A percentile compares a stretch with the other conserved stretches of the same genome.
phyloP scores from a whole-genome alignment of 805 yeast genomes.

The Allodekkera sacchari region DNA sequence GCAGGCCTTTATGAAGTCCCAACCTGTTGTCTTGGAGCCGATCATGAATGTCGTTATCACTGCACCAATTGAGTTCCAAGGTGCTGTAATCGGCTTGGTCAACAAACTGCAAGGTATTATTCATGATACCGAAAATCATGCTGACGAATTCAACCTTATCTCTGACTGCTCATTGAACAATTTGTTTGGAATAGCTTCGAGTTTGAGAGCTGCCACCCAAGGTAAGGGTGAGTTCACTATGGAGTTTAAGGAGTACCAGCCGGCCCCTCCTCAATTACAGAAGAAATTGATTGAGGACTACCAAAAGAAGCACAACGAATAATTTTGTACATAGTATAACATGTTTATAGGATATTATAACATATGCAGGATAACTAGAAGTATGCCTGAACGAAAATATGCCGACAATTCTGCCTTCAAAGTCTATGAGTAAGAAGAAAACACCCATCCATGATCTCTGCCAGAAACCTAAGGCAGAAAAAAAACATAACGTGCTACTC shows the following conservation, averaged over 20 bases:
- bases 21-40: conserved; percentile 91
- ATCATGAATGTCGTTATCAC: conserved; percentile 90
- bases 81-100: conserved; percentile 80
- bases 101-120: conserved; percentile 91
- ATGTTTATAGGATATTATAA: too few relatives aligned
- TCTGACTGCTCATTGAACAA: conserved; percentile 96
- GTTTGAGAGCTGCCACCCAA: conserved; percentile 92
- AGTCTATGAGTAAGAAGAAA: too few relatives aligned
- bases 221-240: conserved; percentile 98
- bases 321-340: too few relatives aligned
- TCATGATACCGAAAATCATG: conserved; percentile 86
- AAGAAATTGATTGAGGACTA: conserved; percentile 81
- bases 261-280: conserved; percentile 85
- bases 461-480: too few relatives aligned
- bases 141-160: conserved; percentile 86
- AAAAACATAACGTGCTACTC: too few relatives aligned
- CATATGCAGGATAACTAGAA: too few relatives aligned
- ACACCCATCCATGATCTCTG: too few relatives aligned
- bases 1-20: conserved; percentile 76
- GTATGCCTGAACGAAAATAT: too few relatives aligned
- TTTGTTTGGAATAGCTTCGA: conserved; percentile 94
- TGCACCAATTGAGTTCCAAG: conserved; percentile 96
- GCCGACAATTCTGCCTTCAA: too few relatives aligned
- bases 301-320: conserved; percentile 42
- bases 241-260: conserved; percentile 89